Evolutionary conservation across 805 yeast species (phyloP), one percentile per base, ranked within the genome.

Genomic region (Sungouiozyma intestinalis): DNA sequence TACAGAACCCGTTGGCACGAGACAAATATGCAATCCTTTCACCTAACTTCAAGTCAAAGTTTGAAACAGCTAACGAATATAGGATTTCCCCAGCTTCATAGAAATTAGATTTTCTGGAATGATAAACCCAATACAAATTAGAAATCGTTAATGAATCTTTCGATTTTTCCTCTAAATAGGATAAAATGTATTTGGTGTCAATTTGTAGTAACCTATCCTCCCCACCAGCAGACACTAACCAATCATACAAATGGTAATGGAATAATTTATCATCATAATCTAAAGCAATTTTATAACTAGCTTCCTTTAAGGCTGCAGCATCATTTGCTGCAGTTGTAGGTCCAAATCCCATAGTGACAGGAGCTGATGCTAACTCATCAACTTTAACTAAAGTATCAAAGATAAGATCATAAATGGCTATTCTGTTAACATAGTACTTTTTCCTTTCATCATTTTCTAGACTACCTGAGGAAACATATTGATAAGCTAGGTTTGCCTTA

Each of bases 1-100:
- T 85, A 60, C 95, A 83, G 66, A 85, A 87, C 2, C 95, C 95
- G 60, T 82, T 83, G 1, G 97, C 97, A 50, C 97, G 74, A 1
- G 97, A 85, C 42, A 92, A 68, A 57, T 74, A 86, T 62, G 88
- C 96, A 36, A 90, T 81, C 58, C 98, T 74, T 53, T 81, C 80
- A 33, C 74, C 71, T 44, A 90, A 70, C 32, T 73, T 65, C 39
- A 90, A 68, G 9, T 73, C 72, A 59, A 86, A 85, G 40, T 77
- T 80, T 15, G 94, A 81, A 16, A 78, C 66, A 0, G 96, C 81
- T 43, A 92, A 66, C 4, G 76, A 72, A 53, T 81, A 82, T 39
- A 86, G 67, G 17, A 84, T 82, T 49, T 75, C 75, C 0, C 97
- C 95, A n/a, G 97, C 95, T 32, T 79, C 78, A 51, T 74, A 79